These are phyloP conservation scores for Dactylellina drechsleri DNA, from an alignment of 2,329 filamentous ascomycete genomes.

Conservation along the genomic window DNA sequence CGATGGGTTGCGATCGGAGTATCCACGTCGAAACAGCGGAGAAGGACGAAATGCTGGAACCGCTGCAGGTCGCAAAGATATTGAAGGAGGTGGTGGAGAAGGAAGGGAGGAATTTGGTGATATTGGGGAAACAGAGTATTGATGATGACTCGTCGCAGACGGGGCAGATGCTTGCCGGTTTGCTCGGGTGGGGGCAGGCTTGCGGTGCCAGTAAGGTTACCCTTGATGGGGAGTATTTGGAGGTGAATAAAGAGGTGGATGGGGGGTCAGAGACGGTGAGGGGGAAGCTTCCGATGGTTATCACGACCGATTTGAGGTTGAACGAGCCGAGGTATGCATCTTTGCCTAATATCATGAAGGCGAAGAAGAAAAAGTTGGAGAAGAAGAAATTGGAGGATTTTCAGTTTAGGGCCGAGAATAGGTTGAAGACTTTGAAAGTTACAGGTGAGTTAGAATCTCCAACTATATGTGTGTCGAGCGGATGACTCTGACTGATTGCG, in stretches of 20 bases:
- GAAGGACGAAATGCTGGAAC: conserved; percentile 75
- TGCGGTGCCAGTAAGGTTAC: conserved; percentile 89
- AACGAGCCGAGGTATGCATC: conserved; percentile 96
- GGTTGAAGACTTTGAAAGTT: conserved; percentile 91
- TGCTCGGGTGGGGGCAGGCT: conserved; percentile 92
- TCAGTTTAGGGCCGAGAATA: conserved; percentile 76
- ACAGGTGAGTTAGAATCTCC: conserved; percentile 69
- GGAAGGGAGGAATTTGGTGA: conserved; percentile 89
- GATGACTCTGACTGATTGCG: conserved; percentile 22
- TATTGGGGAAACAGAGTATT: conserved; percentile 97
- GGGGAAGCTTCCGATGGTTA: conserved; percentile 87
- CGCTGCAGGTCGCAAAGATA: conserved; percentile 90
- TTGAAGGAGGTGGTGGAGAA: conserved; percentile 80
- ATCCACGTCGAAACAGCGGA: conserved; percentile 87
- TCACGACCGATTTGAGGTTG: conserved; percentile 92
- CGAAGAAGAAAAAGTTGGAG: conserved; percentile 98
- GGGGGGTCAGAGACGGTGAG: conserved; percentile 90
- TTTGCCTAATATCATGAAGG: conserved; percentile 99
- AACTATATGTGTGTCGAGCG: conserved; percentile 9
- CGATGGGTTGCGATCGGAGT: conserved; percentile 93
- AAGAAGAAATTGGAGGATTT: conserved; percentile 89
- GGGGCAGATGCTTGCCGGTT: conserved; percentile 94
- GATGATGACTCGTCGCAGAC: conserved; percentile 96
- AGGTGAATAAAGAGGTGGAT: conserved; percentile 91
- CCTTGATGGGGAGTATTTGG: conserved; percentile 75